Conservation (phyloP, 768 basidiomycete genomes). For the Rhizopogon vesiculosus region DNA sequence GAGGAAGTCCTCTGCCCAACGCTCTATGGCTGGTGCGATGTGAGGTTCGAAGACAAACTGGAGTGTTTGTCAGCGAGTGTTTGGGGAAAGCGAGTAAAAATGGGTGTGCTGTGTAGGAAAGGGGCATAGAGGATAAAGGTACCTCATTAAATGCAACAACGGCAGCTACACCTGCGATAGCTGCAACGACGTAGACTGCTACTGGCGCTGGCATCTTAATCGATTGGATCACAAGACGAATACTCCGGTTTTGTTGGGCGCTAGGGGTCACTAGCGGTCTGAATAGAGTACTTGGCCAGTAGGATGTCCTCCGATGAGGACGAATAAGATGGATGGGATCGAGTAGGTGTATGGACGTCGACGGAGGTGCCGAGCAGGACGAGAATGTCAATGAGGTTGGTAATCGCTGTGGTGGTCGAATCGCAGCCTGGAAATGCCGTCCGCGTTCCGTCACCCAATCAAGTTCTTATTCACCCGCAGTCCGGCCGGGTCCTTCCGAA, state of each 20-base stretch:
- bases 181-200: slow-evolving; percentile 46
- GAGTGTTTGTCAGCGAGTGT: not conserved
- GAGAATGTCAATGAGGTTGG: not conserved
- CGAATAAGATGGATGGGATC: not conserved
- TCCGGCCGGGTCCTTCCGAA: not conserved
- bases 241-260: not conserved
- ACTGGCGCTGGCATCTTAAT: slow-evolving; percentile 23
- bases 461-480: not conserved
- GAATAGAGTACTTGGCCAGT: not conserved
- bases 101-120: not conserved
- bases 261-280: not conserved
- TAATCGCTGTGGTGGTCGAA: not conserved
- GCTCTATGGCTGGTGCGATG: slow-evolving; percentile 56
- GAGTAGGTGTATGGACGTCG: not conserved
- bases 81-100: not conserved
- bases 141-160: slow-evolving; percentile 59
- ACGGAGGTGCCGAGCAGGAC: not conserved
- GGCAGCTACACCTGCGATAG: slow-evolving; percentile 47
- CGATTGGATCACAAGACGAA: too few species aligned
- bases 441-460: not conserved
- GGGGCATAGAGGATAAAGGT: slow-evolving; percentile 9
- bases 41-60: slow-evolving; percentile 72
- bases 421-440: not conserved
- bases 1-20: slow-evolving; percentile 31
- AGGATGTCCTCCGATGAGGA: not conserved